Evolutionary conservation across 345 rosid species (phyloP), one percentile per base, ranked within the genome.

Genomic region (Pistacia atlantica): DNA sequence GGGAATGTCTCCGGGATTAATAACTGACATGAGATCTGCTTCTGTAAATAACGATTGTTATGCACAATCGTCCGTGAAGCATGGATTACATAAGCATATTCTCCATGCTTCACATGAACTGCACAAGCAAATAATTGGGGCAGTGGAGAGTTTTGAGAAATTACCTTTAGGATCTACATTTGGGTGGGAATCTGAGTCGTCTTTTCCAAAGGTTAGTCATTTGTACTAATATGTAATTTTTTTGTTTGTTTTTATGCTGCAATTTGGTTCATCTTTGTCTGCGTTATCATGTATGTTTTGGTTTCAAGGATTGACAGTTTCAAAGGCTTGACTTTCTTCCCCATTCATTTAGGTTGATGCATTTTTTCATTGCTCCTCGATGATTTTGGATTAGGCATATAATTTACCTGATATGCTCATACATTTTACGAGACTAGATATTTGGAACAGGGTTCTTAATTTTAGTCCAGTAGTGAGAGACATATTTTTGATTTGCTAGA

Each of bases 1-100:
- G 1, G 73, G 75, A 54, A 78, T 93, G 77, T 85, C 95, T 14
- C 99, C 99, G 4, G 97, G 97, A 63, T 60, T 86, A 64, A 79
- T 96, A 66, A 96, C 98, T 0, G 98, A 96, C 73, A 64, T 96
- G 97, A 85, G 99, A 73, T 96, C 99, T 48, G 95, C 98, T 52
- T 96, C 98, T 2, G 97, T 93, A 61, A 96, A 96, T 84, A 96
- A 96, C 42, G 95, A 92, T 42, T 91, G 89, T 62, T 96, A 92
- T 74, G 99, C 97, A 2, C 86, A 9, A 63, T 86, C 86, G 42
- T 86, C 92, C 0, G 75, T 91, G 22, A 93, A 80, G 85, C 84
- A 74, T 33, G 90, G 83, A 56, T 76, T 96, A 68, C 89, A 96
- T 69, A 88, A 87, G 80, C 87, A 92, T 75, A 88, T 96, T 25